Base-by-base conservation (phyloP, 1,139 yeast species). In the Nakaseomyces sp. region DNA sequence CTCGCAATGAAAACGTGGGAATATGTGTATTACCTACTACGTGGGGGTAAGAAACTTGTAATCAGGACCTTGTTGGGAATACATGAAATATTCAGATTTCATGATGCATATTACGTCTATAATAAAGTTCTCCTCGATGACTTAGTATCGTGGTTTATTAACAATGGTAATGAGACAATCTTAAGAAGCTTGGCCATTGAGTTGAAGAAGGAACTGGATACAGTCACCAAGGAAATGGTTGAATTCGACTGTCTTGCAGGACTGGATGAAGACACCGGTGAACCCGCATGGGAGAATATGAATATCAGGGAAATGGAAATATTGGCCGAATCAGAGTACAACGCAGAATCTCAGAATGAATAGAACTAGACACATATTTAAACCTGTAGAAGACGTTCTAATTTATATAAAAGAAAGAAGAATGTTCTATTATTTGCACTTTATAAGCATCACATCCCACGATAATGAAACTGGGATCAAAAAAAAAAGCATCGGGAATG, bases 31-130 rank as follows among this genome's bases (percentile, higher is more conserved):
- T 71, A 70, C 45, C 68, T 77, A 9, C 64, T 91, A 37, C 64
- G 82, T 43, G 77, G 77, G 16, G 96, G 96, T 2, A 81, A 79
- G 56, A 68, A 86, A 43, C 69, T 74, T 10, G 71, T 89, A 0
- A 65, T 88, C 37, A 74, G 75, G 50, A 67, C 74, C 1, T 60
- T 89, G 30, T 64, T 88, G 30, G 76, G 72, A 18, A 63, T 79
- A 12, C 74, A 84, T 52, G 89, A 83, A 55, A 64, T 83, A n/a
- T 88, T 88, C 62, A 73, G 96, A 46, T 81, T 68, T 53, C 91
- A 85, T 57, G 96, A 89, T 53, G 74, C 83, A n/a, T 88, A 88
- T 60, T 84, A 84, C 56, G 89, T 87, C 8, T 91, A 91, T 61
- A 85, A 85, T 55, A 79, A 79, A 56, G 74, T 89, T 1, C 73